Conservation (phyloP, 495 filamentous ascomycete species). For the Chaetomium tenue region DNA sequence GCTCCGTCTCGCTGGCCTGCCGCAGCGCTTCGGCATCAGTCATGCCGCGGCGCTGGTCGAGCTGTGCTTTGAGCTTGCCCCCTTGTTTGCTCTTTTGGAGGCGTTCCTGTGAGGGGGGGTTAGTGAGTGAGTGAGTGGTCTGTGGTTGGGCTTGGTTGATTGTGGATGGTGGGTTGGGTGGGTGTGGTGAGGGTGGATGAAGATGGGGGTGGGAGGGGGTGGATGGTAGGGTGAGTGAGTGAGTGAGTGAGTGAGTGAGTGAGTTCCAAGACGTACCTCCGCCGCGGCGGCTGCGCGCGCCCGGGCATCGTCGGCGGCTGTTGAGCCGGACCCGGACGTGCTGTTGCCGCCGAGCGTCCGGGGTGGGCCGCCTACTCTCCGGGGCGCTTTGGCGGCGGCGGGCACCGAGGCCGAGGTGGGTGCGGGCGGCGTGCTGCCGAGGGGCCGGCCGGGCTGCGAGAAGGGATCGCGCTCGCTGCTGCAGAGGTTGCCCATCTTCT, state of each 20-base stretch:
- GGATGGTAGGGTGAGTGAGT: neutral
- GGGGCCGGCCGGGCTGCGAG: slow-evolving; percentile 61
- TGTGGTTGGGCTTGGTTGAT: neutral
- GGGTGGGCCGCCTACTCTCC: slow-evolving; percentile 50
- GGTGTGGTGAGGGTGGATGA: neutral
- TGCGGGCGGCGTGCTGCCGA: slow-evolving; percentile 50
- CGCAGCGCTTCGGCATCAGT: slow-evolving; percentile 59
- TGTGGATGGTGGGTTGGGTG: neutral
- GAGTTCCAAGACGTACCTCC: neutral
- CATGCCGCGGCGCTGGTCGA: slow-evolving; percentile 61
- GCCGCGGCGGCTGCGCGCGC: slow-evolving; percentile 60
- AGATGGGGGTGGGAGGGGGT: neutral
- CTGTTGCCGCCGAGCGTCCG: slow-evolving; percentile 52
- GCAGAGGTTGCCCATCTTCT: slow-evolving; percentile 70
- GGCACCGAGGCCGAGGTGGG: slow-evolving; percentile 41
- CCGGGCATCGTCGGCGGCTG: slow-evolving; percentile 48
- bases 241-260: neutral
- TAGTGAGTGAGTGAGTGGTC: neutral
- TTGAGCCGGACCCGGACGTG: neutral
- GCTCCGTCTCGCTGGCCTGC: slow-evolving; percentile 56
- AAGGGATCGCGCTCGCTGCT: slow-evolving; percentile 60
- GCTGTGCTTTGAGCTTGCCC: slow-evolving; percentile 47
- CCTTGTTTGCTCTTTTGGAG: slow-evolving; percentile 41
- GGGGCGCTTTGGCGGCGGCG: slow-evolving; percentile 34
- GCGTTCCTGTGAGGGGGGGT: slow-evolving; percentile 41